phyloP scores from a whole-genome alignment of 1,139 yeast species.

The Ashbya aceris region DNA sequence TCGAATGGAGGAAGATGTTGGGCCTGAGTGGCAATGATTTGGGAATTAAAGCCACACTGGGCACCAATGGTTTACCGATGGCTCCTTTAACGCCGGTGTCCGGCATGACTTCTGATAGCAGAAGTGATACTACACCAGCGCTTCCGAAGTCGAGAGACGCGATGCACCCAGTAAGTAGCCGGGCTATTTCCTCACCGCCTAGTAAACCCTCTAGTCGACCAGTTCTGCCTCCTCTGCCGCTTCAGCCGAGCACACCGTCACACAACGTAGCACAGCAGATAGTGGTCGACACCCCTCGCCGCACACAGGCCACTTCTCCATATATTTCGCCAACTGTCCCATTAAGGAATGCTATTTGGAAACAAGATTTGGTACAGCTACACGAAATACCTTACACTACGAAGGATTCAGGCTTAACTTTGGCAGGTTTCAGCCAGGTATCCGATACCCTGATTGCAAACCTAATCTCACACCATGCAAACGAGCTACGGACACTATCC shows the following conservation, averaged over 20 bases:
- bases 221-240: background rate
- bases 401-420: conserved; percentile 18
- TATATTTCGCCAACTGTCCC: background rate
- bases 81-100: background rate
- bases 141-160: background rate
- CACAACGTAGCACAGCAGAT: background rate
- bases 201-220: background rate
- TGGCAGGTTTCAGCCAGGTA: conserved; percentile 20
- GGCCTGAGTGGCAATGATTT: conserved; percentile 14
- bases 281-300: background rate
- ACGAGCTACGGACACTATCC: conserved; percentile 32
- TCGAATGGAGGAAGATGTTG: conserved; percentile 29
- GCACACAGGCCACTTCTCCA: background rate
- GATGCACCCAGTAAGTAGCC: too few relatives aligned
- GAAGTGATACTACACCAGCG: background rate
- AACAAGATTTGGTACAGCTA: conserved; percentile 23
- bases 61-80: background rate
- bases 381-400: conserved; percentile 20
- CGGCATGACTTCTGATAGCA: background rate
- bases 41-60: background rate
- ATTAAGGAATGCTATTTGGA: conserved; percentile 10
- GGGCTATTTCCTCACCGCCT: too few relatives aligned
- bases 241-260: background rate
- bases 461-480: conserved; percentile 32
- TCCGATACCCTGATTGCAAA: conserved; percentile 20